Percentiles rank a stretch among this genome's conserved stretches.
phyloP scores from a whole-genome alignment of 148 eudicot species.

The Cornus kousa region DNA sequence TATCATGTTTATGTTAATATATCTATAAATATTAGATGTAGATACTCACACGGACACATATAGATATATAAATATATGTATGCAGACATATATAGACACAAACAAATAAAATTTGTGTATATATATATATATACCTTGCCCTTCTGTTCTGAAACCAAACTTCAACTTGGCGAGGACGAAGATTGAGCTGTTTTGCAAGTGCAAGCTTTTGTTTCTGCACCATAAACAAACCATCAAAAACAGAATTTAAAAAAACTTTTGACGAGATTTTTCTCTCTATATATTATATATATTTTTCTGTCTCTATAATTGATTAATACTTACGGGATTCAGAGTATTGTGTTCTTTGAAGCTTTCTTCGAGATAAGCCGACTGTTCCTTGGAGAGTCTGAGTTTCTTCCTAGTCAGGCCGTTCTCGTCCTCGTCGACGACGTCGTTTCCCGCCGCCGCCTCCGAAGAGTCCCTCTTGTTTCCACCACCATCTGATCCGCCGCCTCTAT shows the following conservation, averaged over 20 bases:
- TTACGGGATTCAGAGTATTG: slow-evolving; percentile 49
- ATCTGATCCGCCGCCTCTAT: neutral
- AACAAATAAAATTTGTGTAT: neutral
- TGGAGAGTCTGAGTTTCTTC: slow-evolving; percentile 42
- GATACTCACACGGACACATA: neutral
- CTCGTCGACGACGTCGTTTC: slow-evolving; percentile 42
- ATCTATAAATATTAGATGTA: too few species aligned
- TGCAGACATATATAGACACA: neutral
- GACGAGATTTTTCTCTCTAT: neutral
- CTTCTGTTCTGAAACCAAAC: slow-evolving; percentile 68
- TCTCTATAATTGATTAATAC: neutral
- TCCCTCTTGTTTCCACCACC: slow-evolving; percentile 25
- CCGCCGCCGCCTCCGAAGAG: slow-evolving; percentile 16
- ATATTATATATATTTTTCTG: neutral
- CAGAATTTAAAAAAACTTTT: neutral
- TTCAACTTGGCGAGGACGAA: slow-evolving; percentile 55
- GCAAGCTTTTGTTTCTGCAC: slow-evolving; percentile 53
- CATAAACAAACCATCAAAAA: neutral
- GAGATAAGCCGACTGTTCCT: slow-evolving; percentile 51
- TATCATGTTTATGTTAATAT: too few species aligned
- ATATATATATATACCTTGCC: slow-evolving; percentile 32
- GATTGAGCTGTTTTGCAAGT: slow-evolving; percentile 55
- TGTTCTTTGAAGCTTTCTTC: slow-evolving; percentile 60
- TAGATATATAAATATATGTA: neutral
- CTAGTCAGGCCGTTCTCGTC: slow-evolving; percentile 35